phyloP scores from a whole-genome alignment of 192 early-diverging fungal genomes.

The Podila epigama region DNA sequence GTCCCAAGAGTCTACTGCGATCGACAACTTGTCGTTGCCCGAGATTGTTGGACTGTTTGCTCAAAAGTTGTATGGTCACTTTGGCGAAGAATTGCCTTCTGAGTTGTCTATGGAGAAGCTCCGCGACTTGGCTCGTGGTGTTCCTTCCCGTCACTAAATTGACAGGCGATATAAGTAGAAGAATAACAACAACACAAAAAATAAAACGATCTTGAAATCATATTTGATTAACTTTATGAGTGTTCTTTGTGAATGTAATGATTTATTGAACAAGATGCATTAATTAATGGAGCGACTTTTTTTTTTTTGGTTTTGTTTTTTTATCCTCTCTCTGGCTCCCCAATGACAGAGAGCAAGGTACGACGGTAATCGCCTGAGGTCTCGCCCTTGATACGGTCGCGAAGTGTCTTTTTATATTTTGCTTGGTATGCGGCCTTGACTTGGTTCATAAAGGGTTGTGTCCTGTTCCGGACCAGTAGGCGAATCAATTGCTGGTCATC shows the following conservation, averaged over 20 bases:
- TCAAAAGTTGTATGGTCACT: constrained; percentile 43
- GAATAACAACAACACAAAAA: not conserved
- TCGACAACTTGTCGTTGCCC: constrained; percentile 42
- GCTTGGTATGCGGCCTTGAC: constrained; percentile 29
- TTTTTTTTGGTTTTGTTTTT: not conserved
- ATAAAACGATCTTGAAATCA: not conserved
- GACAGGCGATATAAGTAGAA: not conserved
- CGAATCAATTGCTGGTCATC: constrained; percentile 30
- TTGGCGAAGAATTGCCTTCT: constrained; percentile 22
- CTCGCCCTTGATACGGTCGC: constrained; percentile 44
- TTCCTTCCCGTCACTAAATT: not conserved
- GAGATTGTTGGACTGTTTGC: constrained; percentile 51
- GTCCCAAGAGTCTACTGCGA: constrained; percentile 31
- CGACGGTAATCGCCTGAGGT: constrained; percentile 39
- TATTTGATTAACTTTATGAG: not conserved
- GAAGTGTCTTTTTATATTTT: constrained; percentile 29
- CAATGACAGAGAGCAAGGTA: constrained; percentile 17
- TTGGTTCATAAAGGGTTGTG: constrained; percentile 35
- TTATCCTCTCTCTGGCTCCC: constrained; percentile 22
- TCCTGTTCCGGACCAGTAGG: constrained; percentile 37
- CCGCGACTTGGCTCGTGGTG: not conserved
- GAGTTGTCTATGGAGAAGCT: not conserved
- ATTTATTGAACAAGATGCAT: too few relatives aligned
- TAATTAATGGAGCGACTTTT: too few relatives aligned
- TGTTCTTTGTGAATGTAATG: too few relatives aligned